Evolutionary conservation across 768 basidiomycete species (phyloP), one percentile per base, ranked within the genome.

Genomic region (Calvatia gigantea): DNA sequence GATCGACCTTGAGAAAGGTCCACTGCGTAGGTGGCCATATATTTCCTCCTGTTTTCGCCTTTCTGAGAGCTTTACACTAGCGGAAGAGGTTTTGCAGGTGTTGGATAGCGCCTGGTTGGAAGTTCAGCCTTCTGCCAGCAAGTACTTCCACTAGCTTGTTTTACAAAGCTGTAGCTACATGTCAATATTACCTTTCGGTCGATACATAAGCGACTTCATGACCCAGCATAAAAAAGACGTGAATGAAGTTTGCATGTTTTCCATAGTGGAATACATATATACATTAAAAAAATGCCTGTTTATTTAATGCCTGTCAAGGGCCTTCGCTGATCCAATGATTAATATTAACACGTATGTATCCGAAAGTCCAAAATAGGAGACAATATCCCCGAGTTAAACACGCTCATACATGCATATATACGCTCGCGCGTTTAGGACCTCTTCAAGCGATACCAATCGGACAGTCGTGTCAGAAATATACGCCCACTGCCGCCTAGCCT

Each of bases 331-430:
- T n/a, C n/a, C n/a, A n/a, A n/a, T n/a, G n/a, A n/a, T n/a, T n/a
- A n/a, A n/a, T n/a, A n/a, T n/a, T n/a, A n/a, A n/a, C n/a, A n/a
- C n/a, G n/a, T n/a, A n/a, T n/a, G n/a, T n/a, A n/a, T n/a, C n/a
- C n/a, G n/a, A n/a, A n/a, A n/a, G n/a, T n/a, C n/a, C n/a, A n/a
- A n/a, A n/a, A n/a, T n/a, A n/a, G n/a, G n/a, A n/a, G n/a, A n/a
- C n/a, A n/a, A n/a, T n/a, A n/a, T n/a, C n/a, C n/a, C n/a, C n/a
- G n/a, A 15, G 8, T 72, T 62, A 86, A 63, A 87, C 75, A 51
- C 87, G 80, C 73, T 93, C 90, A 66, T 92, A 93, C 86, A 95
- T 94, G 72, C 93, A 93, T 47, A 97, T 81, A 69, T 97, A 98
- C 32, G 94, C 94, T 68, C 90, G 95, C 56, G 87, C 86, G 69